Base-by-base conservation (phyloP, 1,139 yeast genomes). In the Groenewaldozyma sp. region DNA sequence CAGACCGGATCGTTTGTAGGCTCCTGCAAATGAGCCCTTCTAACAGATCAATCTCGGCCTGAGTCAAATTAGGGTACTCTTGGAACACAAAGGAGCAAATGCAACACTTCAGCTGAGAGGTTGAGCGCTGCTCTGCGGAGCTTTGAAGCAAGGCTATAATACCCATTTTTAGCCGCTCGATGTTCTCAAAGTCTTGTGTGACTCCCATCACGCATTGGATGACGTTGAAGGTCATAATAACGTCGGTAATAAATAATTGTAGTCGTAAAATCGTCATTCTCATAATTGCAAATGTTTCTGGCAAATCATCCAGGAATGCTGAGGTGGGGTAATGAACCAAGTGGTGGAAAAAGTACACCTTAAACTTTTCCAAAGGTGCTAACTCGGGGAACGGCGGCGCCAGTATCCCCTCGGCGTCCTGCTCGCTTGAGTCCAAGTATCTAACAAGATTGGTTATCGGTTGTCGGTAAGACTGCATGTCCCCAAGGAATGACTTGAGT, bases 211-310 rank as follows among this genome's bases (percentile, higher is more conserved):
- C 45, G 31, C 45, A 48, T 28, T 52, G 55, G 19, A 50, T 34
- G 28, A 51, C 44, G 13, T 53, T 40, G 40, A 51, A 52, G n/a
- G 46, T 48, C 36, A 49, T 22, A 2, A 45, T 48, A 11, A 48
- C 43, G 34, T 52, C 56, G 6, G 47, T 45, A 9, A 50, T 45
- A 27, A 43, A 24, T 33, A 52, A 38, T 36, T 43, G 45, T 13
- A 44, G 40, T n/a, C 50, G 44, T 35, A 51, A 36, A 7, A 52
- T 36, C 10, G 54, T 39, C 36, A 51, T 40, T 17, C 55, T 40
- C 36, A 51, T 24, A 42, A 41, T 38, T 14, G 45, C 28, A 35
- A 52, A 46, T 13, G 52, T 49, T 39, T 52, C 56, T 1, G 55
- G 53, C 19, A 45, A 14, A 4, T 32, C 19, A 21, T 47, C 49